phyloP scores from a whole-genome alignment of 2,329 filamentous ascomycete species.

The Talaromyces sp. region DNA sequence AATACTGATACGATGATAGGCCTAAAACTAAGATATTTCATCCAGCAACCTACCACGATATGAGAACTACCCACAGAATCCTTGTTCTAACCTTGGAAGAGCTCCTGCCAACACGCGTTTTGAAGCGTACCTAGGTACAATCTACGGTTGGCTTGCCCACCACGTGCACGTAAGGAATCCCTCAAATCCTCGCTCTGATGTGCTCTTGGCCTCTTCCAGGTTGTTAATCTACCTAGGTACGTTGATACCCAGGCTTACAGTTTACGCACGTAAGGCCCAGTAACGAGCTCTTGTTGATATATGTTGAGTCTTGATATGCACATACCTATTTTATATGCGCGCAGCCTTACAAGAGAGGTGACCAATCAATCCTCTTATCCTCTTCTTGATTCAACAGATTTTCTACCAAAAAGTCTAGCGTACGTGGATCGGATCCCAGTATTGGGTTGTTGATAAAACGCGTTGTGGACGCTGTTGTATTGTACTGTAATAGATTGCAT shows the following conservation, averaged over 20 bases:
- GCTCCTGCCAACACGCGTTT: neutral
- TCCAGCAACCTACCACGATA: neutral
- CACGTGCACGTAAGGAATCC: neutral
- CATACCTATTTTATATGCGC: neutral
- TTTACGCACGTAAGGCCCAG: neutral
- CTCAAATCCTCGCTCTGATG: neutral
- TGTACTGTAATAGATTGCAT: neutral
- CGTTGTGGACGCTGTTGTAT: neutral
- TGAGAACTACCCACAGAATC: neutral
- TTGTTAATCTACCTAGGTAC: no score
- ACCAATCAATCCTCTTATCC: neutral
- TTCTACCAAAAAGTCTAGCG: neutral
- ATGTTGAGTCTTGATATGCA: neutral
- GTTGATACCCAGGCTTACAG: neutral
- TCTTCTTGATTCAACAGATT: no score
- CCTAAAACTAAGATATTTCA: neutral
- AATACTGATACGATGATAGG: no score
- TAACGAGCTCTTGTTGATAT: neutral
- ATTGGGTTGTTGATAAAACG: neutral
- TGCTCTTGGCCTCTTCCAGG: no score
- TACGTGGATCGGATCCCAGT: neutral
- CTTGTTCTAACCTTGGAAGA: neutral
- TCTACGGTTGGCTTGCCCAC: neutral
- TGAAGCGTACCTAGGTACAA: neutral
- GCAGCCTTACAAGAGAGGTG: neutral